Conservation (phyloP, 2,329 filamentous ascomycete genomes). For the Paramyrothecium roridum region DNA sequence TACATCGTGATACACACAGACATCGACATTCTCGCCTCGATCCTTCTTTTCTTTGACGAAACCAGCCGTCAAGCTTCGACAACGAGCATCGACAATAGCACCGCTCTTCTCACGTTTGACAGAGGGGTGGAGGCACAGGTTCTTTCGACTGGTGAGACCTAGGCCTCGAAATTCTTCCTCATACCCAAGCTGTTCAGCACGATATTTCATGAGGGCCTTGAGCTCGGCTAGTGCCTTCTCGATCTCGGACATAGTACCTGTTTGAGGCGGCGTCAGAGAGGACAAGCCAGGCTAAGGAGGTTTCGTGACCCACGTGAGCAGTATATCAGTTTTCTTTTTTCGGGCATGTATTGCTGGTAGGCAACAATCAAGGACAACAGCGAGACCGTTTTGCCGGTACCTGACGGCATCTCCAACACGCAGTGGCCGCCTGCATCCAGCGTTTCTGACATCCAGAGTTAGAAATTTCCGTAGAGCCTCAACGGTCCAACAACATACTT, state of each 20-base stretch:
- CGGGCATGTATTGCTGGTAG: conserved; percentile 91
- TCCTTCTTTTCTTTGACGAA: conserved; percentile 99
- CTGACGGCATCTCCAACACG: conserved; percentile 97
- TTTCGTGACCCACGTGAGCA: conserved; percentile 67
- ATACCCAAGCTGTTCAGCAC: conserved; percentile 80
- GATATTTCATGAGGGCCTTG: conserved; percentile 92
- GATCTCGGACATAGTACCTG: conserved; percentile 96
- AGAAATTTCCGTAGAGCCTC: neutral
- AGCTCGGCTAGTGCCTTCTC: conserved; percentile 94
- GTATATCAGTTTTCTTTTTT: conserved; percentile 95
- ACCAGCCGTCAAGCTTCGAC: conserved; percentile 89
- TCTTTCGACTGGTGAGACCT: conserved; percentile 93
- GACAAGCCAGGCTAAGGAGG: neutral
- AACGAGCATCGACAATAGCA: conserved; percentile 88
- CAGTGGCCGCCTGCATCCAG: conserved; percentile 94
- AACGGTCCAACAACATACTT: conserved; percentile 29
- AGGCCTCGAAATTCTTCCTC: conserved; percentile 92
- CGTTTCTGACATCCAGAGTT: conserved; percentile 49
- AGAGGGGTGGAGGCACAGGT: conserved; percentile 91
- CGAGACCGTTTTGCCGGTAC: conserved; percentile 96
- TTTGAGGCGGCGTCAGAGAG: neutral
- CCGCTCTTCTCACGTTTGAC: conserved; percentile 97
- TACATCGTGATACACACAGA: conserved; percentile 94
- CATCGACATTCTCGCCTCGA: conserved; percentile 85
- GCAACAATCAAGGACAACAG: conserved; percentile 92